phyloP scores from a whole-genome alignment of 1,139 yeast species.

The Protomyces inouyei region DNA sequence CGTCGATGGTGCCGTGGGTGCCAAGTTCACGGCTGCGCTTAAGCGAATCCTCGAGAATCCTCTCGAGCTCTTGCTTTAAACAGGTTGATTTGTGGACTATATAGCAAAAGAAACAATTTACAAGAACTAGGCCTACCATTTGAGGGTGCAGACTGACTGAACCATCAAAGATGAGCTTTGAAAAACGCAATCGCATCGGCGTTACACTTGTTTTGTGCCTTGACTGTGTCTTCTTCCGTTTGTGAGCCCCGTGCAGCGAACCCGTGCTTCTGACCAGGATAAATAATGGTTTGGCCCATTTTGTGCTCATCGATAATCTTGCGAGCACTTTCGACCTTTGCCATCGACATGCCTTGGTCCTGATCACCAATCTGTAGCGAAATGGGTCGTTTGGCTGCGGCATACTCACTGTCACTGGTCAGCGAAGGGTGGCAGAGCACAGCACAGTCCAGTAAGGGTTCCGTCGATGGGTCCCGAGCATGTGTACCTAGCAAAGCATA shows the following conservation, averaged over 20 bases:
- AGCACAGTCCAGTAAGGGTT: slow-evolving; percentile 14
- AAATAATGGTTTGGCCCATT: slow-evolving; percentile 22
- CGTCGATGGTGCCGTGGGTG: slow-evolving; percentile 96
- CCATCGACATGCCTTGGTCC: slow-evolving; percentile 16
- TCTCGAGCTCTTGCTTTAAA: slow-evolving; percentile 75
- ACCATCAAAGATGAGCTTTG: background rate
- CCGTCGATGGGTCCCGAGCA: background rate
- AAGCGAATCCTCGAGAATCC: slow-evolving; percentile 93
- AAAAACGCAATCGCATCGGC: background rate
- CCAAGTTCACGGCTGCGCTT: slow-evolving; percentile 90
- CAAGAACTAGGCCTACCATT: background rate
- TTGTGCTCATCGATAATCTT: slow-evolving; percentile 4
- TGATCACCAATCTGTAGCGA: slow-evolving; percentile 27
- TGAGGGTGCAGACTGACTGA: background rate
- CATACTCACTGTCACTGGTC: slow-evolving; percentile 27
- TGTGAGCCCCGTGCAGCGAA: slow-evolving; percentile 19
- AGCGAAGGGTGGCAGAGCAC: slow-evolving; percentile 29
- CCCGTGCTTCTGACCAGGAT: slow-evolving; percentile 30
- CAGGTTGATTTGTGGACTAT: background rate
- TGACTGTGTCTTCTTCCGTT: background rate
- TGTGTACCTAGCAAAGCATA: slow-evolving; percentile 24
- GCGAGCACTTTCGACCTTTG: slow-evolving; percentile 9
- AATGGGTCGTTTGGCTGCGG: slow-evolving; percentile 23
- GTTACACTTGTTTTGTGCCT: background rate
- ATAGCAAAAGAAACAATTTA: background rate